Evolutionary conservation across 805 yeast species (phyloP), one percentile per base, ranked within the genome.

Genomic region (Lachancea mirantina): DNA sequence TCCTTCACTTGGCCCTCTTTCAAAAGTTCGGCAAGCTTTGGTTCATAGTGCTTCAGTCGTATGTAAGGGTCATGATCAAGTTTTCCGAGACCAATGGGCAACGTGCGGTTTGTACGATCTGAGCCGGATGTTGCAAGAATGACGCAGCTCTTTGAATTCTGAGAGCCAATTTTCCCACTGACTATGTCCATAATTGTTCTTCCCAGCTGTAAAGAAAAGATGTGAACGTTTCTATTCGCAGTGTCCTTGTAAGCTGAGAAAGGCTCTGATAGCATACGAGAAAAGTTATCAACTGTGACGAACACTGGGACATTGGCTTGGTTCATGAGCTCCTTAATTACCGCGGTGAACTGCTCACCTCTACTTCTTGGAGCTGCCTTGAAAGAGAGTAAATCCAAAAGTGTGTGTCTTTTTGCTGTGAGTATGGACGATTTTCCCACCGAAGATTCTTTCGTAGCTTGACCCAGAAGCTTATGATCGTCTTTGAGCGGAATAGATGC

Each of bases 271-370:
- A 76, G 54, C 36, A 84, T 58, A 3, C 77, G 74, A 38, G 84
- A 76, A 50, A 84, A 68, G 50, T 82, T 77, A 55, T 87, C 96
- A 26, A 85, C 67, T 3, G 94, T 68, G 26, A 84, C 64, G 31
- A 72, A 62, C 7, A 80, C 78, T 4, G 89, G 88, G 23, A 63
- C 54, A 10, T 50, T 36, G 2, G 57, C 39, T 41, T 82, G 84
- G 22, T 47, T 48, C 10, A 68, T 51, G 32, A 84, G 59, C 58
- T 81, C 85, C 2, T 63, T 52, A 3, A 82, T 46, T 14, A 82
- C 59, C 32, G 69, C 67, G 34, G 67, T 62, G 45, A 82, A 74
- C 14, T 76, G 70, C 18, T 50, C 50, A 6, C 65, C 67, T 35
- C 62, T 57, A 26, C 49, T 50, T 41, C 58, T 55, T 61, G 70